Evolutionary conservation across 2,329 filamentous ascomycete genomes (phyloP).

Genomic region (Alternaria sp.): DNA sequence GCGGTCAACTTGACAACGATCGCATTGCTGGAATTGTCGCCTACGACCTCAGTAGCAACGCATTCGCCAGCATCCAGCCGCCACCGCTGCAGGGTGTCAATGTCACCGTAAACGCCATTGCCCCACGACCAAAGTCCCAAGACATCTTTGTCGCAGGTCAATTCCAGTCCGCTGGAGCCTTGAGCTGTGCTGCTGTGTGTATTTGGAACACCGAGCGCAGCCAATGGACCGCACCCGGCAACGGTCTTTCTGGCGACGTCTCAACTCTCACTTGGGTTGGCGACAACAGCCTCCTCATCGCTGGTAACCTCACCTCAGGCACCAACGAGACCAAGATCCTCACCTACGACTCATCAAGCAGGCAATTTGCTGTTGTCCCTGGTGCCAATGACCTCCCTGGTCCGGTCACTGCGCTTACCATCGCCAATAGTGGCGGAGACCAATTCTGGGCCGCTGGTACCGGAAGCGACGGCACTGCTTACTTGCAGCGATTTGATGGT

Average conservation of each 20-base stretch:
- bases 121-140: slow-evolving; percentile 71
- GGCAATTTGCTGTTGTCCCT: slow-evolving; percentile 71
- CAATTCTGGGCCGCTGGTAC: slow-evolving; percentile 85
- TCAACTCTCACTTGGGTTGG: slow-evolving; percentile 79
- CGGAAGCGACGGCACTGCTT: slow-evolving; percentile 72
- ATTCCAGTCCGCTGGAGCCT: slow-evolving; percentile 82
- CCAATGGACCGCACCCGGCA: slow-evolving; percentile 84
- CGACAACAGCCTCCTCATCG: slow-evolving; percentile 75
- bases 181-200: slow-evolving; percentile 85
- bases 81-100: slow-evolving; percentile 75
- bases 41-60: slow-evolving; percentile 74
- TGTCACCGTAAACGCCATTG: slow-evolving; percentile 79
- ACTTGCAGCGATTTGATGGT: slow-evolving; percentile 83
- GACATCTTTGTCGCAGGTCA: slow-evolving; percentile 87
- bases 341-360: slow-evolving; percentile 72
- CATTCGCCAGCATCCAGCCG: slow-evolving; percentile 73
- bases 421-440: slow-evolving; percentile 74
- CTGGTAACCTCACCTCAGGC: slow-evolving; percentile 76
- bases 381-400: slow-evolving; percentile 76
- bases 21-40: slow-evolving; percentile 77
- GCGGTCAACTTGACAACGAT: slow-evolving; percentile 70
- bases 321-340: slow-evolving; percentile 73
- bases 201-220: slow-evolving; percentile 73
- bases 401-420: slow-evolving; percentile 76
- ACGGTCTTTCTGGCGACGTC: slow-evolving; percentile 74